Evolutionary conservation across 768 basidiomycete genomes (phyloP), one percentile per base, ranked within the genome.

Genomic region (Podaxis sp.): DNA sequence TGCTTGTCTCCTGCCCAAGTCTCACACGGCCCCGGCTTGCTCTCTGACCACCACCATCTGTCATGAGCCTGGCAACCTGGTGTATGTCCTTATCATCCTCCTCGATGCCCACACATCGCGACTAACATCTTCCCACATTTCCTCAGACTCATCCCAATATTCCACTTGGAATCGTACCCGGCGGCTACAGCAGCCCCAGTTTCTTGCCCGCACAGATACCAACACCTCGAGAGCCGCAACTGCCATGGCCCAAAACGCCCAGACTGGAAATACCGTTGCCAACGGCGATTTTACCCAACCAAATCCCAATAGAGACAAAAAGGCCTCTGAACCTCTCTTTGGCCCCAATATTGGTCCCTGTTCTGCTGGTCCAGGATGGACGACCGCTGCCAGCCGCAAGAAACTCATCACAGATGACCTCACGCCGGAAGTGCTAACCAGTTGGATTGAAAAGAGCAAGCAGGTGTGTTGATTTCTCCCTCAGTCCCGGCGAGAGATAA

Each of bases 321-420:
- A 86, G 71, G 85, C 86, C 48, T 84, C 86, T 12, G 92, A 95
- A 64, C 89, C 92, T 0, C 84, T 97, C 51, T 97, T 96, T 74
- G 95, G 95, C 0, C 95, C 95, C 8, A 92, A 89, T 72, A 91
- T 97, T 61, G 95, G 95, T 9, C 82, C 89, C 56, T 84, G 90
- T 52, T 83, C 76, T 70, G 81, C 78, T 59, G 85, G 86, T 0
- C 92, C 92, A 8, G 75, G 84, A 0, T 94, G 92, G 92, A 87
- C 92, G 1, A 75, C 84, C 28, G 68, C 72, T 28, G 78, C 52
- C 4, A 57, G 48, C 11, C 55, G 57, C 19, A 63, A 63, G 55
- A 57, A 57, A 22, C 62, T 63, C 15, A 57, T 83, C 51, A 80
- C 82, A 42, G 90, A 93, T 68, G 86, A 87, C 68, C 82, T 97